Percentiles rank a stretch among this genome's conserved stretches.
Evolutionary conservation across 1,284 basidiomycete genomes (phyloP).

Genomic region (Ganoderma resinaceum): DNA sequence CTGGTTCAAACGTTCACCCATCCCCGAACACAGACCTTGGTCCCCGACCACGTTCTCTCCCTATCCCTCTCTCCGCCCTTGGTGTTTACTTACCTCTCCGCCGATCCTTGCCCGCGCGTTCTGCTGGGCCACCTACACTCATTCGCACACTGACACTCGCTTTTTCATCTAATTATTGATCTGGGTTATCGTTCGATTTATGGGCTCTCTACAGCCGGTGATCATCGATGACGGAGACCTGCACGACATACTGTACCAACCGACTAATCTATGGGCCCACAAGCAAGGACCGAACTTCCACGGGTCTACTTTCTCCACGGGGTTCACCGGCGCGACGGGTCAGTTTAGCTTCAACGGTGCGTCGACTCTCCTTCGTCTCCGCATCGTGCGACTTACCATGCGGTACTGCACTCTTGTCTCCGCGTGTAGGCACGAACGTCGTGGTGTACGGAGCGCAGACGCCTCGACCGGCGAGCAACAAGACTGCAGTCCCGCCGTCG

Average conservation of each 20-base stretch:
- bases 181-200: background rate
- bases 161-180: background rate
- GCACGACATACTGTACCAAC: constrained; percentile 13
- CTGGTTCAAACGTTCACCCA: background rate
- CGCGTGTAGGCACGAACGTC: constrained; percentile 7
- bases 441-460: constrained; percentile 13
- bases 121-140: background rate
- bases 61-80: background rate
- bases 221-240: constrained; percentile 22
- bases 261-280: constrained; percentile 8
- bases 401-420: background rate
- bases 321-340: constrained; percentile 11
- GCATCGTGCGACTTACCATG: background rate
- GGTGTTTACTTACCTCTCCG: background rate
- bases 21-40: background rate
- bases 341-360: constrained; percentile 21
- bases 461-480: constrained; percentile 2
- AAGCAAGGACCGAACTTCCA: background rate
- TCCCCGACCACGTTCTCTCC: background rate
- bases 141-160: background rate
- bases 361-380: background rate
- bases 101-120: background rate
- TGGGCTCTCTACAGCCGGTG: background rate
- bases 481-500: constrained; percentile 9
- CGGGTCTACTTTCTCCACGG: constrained; percentile 12